Evolutionary conservation across 805 yeast genomes (phyloP).

Genomic region (Yarrowia osloensis): DNA sequence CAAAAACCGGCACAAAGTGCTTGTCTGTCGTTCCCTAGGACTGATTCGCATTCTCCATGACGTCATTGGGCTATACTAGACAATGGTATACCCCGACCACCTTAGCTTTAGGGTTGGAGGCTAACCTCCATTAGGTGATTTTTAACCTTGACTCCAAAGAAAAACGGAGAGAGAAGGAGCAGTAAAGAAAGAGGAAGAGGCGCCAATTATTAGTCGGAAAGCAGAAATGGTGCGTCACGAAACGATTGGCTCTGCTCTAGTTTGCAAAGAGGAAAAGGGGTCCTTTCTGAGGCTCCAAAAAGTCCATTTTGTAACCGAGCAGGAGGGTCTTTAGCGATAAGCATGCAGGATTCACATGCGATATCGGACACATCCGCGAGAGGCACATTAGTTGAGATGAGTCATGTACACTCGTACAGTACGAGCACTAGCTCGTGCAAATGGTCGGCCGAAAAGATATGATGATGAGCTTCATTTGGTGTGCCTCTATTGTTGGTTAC

Average conservation of each 20-base stretch:
- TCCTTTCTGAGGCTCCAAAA: neutral
- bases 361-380: neutral
- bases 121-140: neutral
- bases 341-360: slow-evolving; percentile 4
- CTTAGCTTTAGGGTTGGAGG: neutral
- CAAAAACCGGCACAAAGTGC: neutral
- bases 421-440: too few relatives aligned
- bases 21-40: neutral
- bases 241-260: neutral
- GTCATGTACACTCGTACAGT: neutral
- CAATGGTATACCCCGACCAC: neutral
- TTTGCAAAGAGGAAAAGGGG: neutral
- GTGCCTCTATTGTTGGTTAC: too few relatives aligned
- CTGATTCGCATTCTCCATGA: neutral
- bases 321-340: neutral
- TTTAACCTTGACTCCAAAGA: neutral
- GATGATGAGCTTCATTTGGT: too few relatives aligned
- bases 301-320: neutral
- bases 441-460: too few relatives aligned
- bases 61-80: neutral
- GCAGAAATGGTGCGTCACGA: neutral
- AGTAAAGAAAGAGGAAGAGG: neutral
- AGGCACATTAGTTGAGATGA: neutral
- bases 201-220: too few relatives aligned
- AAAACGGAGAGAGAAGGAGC: neutral